Evolutionary conservation across 805 yeast species (phyloP).

Genomic region (Starmerella asiatica): DNA sequence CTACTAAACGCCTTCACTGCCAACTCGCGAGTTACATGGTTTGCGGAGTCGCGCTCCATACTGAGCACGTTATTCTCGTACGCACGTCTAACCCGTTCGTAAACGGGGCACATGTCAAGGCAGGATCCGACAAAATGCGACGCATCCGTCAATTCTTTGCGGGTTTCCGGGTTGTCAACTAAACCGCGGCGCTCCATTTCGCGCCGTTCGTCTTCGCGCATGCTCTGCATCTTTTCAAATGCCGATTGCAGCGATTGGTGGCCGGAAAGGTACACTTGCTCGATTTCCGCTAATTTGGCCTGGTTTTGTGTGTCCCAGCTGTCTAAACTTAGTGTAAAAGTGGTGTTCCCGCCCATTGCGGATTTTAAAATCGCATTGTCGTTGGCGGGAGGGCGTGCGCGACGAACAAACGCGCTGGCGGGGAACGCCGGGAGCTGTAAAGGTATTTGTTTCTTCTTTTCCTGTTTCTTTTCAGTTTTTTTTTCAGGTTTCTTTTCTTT

Average conservation of each 20-base stretch:
- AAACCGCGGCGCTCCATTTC: slow-evolving; percentile 69
- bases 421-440: slow-evolving; percentile 5
- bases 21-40: slow-evolving; percentile 40
- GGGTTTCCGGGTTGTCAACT: slow-evolving; percentile 75
- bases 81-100: slow-evolving; percentile 77
- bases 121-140: slow-evolving; percentile 81
- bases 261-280: slow-evolving; percentile 32
- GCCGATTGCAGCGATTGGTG: slow-evolving; percentile 50
- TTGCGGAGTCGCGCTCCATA: slow-evolving; percentile 53
- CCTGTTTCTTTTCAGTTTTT: too few relatives aligned
- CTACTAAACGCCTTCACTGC: slow-evolving; percentile 90
- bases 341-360: slow-evolving; percentile 9
- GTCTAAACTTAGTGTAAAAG: slow-evolving; percentile 7
- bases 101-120: slow-evolving; percentile 85
- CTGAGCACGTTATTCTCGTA: slow-evolving; percentile 74
- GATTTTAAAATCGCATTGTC: slow-evolving; percentile 12
- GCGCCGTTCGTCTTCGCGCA: slow-evolving; percentile 61
- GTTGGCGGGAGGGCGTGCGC: slow-evolving; percentile 4
- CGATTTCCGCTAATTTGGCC: slow-evolving; percentile 37
- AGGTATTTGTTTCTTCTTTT: too few relatives aligned
- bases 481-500: too few relatives aligned
- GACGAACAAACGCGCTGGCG: slow-evolving; percentile 1
- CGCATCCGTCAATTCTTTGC: slow-evolving; percentile 78
- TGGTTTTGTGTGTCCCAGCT: slow-evolving; percentile 72
- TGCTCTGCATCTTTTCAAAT: slow-evolving; percentile 52